Conservation (phyloP, 495 filamentous ascomycete species). For the Recurvomyces mirabilis region DNA sequence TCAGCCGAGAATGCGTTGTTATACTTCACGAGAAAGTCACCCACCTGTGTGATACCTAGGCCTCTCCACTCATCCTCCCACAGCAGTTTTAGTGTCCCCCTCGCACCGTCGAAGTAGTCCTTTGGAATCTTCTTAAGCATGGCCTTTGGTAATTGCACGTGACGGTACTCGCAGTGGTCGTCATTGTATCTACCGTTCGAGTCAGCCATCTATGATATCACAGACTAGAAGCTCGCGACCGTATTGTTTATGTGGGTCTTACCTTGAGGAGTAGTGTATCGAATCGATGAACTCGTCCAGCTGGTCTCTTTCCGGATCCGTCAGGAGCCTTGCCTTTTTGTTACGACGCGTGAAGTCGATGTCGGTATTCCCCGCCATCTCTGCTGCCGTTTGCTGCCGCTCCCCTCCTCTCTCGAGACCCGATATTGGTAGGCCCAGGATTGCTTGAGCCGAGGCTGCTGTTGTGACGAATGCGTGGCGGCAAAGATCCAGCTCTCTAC, state of each 20-base stretch:
- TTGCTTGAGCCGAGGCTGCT: not conserved
- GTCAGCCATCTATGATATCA: not conserved
- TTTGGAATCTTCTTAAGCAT: constrained; percentile 96
- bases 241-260: constrained; percentile 20
- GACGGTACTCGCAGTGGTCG: constrained; percentile 80
- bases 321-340: constrained; percentile 64
- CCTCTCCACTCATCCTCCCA: constrained; percentile 99
- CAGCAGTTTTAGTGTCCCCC: constrained; percentile 87
- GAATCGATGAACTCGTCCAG: constrained; percentile 83
- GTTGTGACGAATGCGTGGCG: not conserved
- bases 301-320: constrained; percentile 66
- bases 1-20: no score
- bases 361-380: constrained; percentile 37
- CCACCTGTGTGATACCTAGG: constrained; percentile 88
- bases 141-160: constrained; percentile 91
- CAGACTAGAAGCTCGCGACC: no score
- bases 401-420: not conserved
- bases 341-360: constrained; percentile 77
- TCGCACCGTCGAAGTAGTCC: constrained; percentile 83
- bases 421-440: constrained; percentile 1
- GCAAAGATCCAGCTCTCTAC: not conserved
- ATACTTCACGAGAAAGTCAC: no score
- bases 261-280: constrained; percentile 95
- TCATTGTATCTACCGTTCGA: constrained; percentile 60
- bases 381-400: not conserved